Percentiles rank a stretch among this genome's conserved stretches.
Conservation (phyloP, 345 rosid species). For the Laguncularia racemosa region DNA sequence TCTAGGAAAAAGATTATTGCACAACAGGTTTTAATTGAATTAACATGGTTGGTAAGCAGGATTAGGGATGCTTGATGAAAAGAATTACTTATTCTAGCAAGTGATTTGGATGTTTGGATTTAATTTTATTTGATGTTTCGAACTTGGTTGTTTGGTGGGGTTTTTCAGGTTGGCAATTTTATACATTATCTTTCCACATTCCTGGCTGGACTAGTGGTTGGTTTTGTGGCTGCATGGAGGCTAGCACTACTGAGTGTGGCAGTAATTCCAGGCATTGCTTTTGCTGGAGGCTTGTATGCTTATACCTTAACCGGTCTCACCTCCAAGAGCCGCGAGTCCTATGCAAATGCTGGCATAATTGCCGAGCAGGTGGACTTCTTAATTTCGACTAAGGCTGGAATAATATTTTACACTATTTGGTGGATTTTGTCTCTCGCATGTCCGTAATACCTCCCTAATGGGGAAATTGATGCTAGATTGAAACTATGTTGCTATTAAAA, state of each 20-base stretch:
- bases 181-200: slow-evolving; percentile 95
- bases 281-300: slow-evolving; percentile 97
- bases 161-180: slow-evolving; percentile 85
- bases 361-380: slow-evolving; percentile 79
- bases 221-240: slow-evolving; percentile 99
- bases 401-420: not conserved
- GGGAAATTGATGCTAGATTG: not conserved
- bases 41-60: too few species aligned
- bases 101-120: not conserved
- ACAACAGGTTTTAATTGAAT: too few species aligned
- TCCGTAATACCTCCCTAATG: not conserved
- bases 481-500: too few species aligned
- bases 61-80: not conserved
- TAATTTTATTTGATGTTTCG: not conserved
- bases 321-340: slow-evolving; percentile 95
- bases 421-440: not conserved
- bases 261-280: slow-evolving; percentile 97
- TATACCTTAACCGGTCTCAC: slow-evolving; percentile 96
- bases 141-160: not conserved
- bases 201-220: slow-evolving; percentile 97
- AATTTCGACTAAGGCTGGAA: too few species aligned
- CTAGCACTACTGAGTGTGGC: slow-evolving; percentile 91
- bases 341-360: slow-evolving; percentile 88
- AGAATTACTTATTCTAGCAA: slow-evolving; percentile 5
- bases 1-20: too few species aligned